Evolutionary conservation across 352 stramenopile species (phyloP), one percentile per base, ranked within the genome.

Genomic region (Thraustochytrium striatum): DNA sequence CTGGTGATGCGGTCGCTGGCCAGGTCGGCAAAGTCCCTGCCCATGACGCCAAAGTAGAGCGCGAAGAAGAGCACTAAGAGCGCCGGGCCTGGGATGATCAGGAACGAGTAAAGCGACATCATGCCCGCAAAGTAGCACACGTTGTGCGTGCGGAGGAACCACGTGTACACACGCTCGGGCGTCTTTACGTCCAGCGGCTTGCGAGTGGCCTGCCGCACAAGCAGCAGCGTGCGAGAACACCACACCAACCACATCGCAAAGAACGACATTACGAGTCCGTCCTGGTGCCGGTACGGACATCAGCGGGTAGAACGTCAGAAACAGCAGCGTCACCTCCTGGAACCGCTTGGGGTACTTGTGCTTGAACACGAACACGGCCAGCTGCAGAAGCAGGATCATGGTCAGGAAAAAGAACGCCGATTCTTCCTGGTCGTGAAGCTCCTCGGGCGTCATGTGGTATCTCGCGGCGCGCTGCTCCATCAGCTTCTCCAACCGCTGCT

Each of bases 31-130:
- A 69, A 32, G 41, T 80, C 70, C 8, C 70, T 52, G 9, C 70
- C 70, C 47, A 80, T 35, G 9, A 80, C 70, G 11, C 33, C 70
- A 73, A 80, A 61, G 58, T 80, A 80, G 13, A 80, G 70, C 33
- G 70, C 28, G 21, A 80, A 57, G 33, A 80, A 80, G 38, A 80
- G 47, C 58, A 75, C 55, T 16, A 39, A 21, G 58, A 80, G 58
- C 35, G 33, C 25, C 8, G 79, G 25, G 8, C 16, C 39, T 7
- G 70, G 70, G 7, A 80, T 21, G 53, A 80, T 28, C 19, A 80
- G 38, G 25, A 80, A 80, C 7, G 25, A 13, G 57, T 80, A 80
- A 11, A 80, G n/a, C 11, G 70, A 70, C 11, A 8, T 21, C 30
- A 39, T 72, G 19, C 55, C 55, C 16, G 33, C 32, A 5, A 72